phyloP scores from a whole-genome alignment of 106 monocot species.

The Allium cepa region DNA sequence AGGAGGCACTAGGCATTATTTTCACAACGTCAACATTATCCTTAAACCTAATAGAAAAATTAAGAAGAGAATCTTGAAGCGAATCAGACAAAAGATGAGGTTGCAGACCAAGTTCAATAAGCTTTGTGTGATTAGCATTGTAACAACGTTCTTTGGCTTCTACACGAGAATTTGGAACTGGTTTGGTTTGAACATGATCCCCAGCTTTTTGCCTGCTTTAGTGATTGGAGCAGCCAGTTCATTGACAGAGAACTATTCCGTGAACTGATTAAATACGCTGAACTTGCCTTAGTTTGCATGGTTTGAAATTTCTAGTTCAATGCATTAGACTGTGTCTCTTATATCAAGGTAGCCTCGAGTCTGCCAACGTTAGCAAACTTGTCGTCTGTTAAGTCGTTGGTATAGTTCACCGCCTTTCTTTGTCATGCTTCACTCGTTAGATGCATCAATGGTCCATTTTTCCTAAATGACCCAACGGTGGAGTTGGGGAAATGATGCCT shows the following conservation, averaged over 20 bases:
- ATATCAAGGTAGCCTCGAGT: slow-evolving; percentile 95
- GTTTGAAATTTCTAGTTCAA: slow-evolving; percentile 90
- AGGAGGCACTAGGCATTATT: slow-evolving; percentile 91
- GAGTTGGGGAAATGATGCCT: no score
- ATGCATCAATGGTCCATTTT: no score
- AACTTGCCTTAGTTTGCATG: slow-evolving; percentile 87
- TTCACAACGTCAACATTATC: slow-evolving; percentile 70
- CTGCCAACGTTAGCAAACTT: slow-evolving; percentile 17
- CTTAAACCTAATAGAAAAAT: slow-evolving; percentile 57
- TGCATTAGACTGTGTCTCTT: slow-evolving; percentile 92
- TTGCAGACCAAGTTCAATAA: slow-evolving; percentile 70
- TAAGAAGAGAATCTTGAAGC: slow-evolving; percentile 81
- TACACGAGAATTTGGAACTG: slow-evolving; percentile 89
- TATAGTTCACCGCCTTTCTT: no score
- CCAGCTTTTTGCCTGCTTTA: slow-evolving; percentile 73
- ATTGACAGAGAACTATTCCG: slow-evolving; percentile 91
- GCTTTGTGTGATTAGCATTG: slow-evolving; percentile 90
- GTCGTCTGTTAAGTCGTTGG: no score
- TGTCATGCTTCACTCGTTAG: no score
- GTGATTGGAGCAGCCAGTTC: slow-evolving; percentile 67
- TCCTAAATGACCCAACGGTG: no score
- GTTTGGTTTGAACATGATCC: slow-evolving; percentile 60
- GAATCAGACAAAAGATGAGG: slow-evolving; percentile 93
- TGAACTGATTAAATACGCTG: slow-evolving; percentile 97
- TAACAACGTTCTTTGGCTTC: slow-evolving; percentile 97